A percentile compares a stretch with the other conserved stretches of the same genome.
Evolutionary conservation across 306 rosid species (phyloP).

Genomic region (Abrus pulchellus): DNA sequence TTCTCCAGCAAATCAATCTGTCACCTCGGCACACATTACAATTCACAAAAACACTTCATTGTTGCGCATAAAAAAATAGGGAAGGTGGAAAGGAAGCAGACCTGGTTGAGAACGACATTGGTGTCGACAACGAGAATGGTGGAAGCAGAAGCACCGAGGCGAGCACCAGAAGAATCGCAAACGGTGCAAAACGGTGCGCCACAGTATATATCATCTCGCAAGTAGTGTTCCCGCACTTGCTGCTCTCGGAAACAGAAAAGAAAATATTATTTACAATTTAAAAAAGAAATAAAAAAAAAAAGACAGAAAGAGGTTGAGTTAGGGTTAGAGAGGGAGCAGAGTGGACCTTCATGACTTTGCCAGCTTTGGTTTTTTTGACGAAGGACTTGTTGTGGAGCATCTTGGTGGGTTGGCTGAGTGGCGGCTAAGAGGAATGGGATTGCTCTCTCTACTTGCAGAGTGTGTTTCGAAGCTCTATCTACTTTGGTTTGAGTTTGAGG

Average conservation of each 20-base stretch:
- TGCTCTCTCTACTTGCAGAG: slow-evolving; percentile 1
- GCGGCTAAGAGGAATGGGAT: background rate
- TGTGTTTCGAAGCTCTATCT: background rate
- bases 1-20: slow-evolving; percentile 99
- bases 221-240: slow-evolving; percentile 94
- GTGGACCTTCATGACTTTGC: slow-evolving; percentile 81
- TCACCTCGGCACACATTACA: background rate
- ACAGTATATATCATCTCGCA: slow-evolving; percentile 88
- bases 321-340: slow-evolving; percentile 33
- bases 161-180: slow-evolving; percentile 71
- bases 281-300: background rate
- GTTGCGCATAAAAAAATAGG: background rate
- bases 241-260: slow-evolving; percentile 42
- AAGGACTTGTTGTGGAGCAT: slow-evolving; percentile 92
- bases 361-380: slow-evolving; percentile 79
- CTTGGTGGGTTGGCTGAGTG: background rate
- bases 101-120: slow-evolving; percentile 94
- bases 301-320: background rate
- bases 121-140: slow-evolving; percentile 86
- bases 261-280: background rate
- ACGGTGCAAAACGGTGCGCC: slow-evolving; percentile 78
- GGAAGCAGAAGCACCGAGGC: slow-evolving; percentile 68
- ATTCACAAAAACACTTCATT: background rate
- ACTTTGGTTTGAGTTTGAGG: background rate
- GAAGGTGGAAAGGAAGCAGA: background rate